Percentiles rank a stretch among this genome's conserved stretches.
Conservation (phyloP, 2,329 filamentous ascomycete species). For the Graphilbum ipis-grandicollis region DNA sequence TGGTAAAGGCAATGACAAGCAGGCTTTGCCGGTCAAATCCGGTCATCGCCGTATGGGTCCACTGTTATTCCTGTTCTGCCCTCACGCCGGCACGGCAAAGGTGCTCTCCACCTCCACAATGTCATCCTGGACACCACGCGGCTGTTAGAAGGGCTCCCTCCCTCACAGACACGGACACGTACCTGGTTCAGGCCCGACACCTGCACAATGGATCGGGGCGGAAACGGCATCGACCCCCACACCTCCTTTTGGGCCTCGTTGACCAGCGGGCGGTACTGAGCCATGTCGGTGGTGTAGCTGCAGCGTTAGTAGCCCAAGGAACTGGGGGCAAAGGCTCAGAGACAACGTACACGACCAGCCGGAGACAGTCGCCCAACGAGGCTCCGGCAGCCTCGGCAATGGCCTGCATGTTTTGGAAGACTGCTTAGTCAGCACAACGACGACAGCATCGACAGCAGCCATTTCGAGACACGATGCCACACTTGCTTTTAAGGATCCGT, state of each 20-base stretch:
- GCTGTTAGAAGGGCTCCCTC: too few relatives aligned
- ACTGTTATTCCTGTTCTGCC: neutral
- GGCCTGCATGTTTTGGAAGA: neutral
- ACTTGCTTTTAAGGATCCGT: neutral
- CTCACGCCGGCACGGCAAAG: neutral
- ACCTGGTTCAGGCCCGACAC: neutral
- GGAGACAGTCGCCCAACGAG: neutral
- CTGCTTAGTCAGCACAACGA: conserved; percentile 1
- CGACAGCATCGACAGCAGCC: neutral
- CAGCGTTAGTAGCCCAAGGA: neutral
- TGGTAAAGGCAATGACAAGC: too few relatives aligned
- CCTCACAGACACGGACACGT: too few relatives aligned
- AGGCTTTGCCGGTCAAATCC: neutral
- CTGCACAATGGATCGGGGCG: neutral
- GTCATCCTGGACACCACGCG: neutral
- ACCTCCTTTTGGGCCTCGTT: neutral
- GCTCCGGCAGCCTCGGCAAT: neutral
- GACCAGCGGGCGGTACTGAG: neutral
- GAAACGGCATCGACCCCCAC: neutral
- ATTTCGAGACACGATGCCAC: too few relatives aligned
- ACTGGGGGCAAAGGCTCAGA: neutral
- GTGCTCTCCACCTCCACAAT: neutral
- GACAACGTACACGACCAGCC: neutral
- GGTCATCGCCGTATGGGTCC: neutral
- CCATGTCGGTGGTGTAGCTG: neutral